These are phyloP conservation scores for Leucosporidium scottii DNA, from an alignment of 768 basidiomycete genomes.

Conservation along the genomic window DNA sequence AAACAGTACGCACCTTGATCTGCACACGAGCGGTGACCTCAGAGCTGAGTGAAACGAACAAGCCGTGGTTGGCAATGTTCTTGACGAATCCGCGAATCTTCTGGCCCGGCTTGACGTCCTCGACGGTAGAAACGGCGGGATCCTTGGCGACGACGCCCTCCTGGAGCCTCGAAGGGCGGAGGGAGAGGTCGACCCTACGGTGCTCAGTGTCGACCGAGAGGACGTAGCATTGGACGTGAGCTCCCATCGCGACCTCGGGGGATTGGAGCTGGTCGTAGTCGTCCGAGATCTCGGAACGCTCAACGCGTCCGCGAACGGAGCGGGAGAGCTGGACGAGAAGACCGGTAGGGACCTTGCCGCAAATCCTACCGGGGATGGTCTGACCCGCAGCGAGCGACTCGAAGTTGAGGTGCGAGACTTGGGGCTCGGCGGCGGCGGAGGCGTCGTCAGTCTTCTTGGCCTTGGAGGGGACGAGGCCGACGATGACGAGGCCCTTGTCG, in stretches of 20 bases:
- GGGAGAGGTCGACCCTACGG: constrained; percentile 70
- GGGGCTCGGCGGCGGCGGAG: constrained; percentile 41
- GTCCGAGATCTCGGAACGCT: constrained; percentile 74
- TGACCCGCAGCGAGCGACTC: constrained; percentile 66
- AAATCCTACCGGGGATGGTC: constrained; percentile 70
- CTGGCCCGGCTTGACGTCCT: constrained; percentile 59
- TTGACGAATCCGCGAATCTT: constrained; percentile 84
- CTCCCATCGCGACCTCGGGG: constrained; percentile 54
- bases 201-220: constrained; percentile 60
- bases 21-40: constrained; percentile 85
- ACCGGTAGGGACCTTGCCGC: constrained; percentile 62
- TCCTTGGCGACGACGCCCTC: constrained; percentile 47
- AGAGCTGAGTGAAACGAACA: constrained; percentile 80
- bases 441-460: constrained; percentile 34
- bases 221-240: constrained; percentile 62
- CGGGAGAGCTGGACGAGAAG: constrained; percentile 64
- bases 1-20: constrained; percentile 58
- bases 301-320: constrained; percentile 65
- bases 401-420: constrained; percentile 48
- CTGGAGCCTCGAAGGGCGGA: constrained; percentile 63
- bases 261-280: constrained; percentile 54
- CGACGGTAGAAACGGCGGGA: constrained; percentile 62
- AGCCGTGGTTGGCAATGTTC: constrained; percentile 72
- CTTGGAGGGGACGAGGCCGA: constrained; percentile 51
- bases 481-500: constrained; percentile 78